Base-by-base conservation (phyloP, 2,329 filamentous ascomycete genomes). In the Apiospora koreana region DNA sequence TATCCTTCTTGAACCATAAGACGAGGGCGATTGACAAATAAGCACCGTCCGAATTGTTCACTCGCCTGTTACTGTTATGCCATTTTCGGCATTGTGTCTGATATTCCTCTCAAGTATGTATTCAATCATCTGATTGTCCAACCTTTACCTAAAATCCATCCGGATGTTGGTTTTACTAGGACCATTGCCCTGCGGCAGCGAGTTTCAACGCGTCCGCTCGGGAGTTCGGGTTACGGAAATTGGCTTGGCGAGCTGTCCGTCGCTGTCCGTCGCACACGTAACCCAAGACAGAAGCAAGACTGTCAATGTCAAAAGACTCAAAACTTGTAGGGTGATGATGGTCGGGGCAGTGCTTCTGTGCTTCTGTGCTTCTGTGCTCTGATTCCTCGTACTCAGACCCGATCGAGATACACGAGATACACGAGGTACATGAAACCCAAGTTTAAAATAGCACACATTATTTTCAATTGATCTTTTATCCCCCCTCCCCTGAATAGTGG, bases 221-320 rank as follows among this genome's bases (percentile, higher is more conserved):
- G 50, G 54, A 7, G 50, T 62, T 62, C 9, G 54, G 54, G 54
- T 62, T 62, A n/a, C 54, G 54, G 54, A 35, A 31, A 58, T 58
- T 35, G 50, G 50, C 50, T 58, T 58, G 50, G 50, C 50, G 28
- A 25, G 8, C 1, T 18, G 31, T 18, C 28, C 41, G 41, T 16
- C 28, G 8, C 1, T 18, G 31, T 18, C 28, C 41, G 41, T 16
- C 28, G 28, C 16, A 31, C 50, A 58, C 50, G 50, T 35, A 58
- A 58, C 50, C 28, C 50, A 58, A 58, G 50, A 58, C 50, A 31
- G 50, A 58, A 25, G 50, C 50, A 58, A 58, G 50, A 58, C 50
- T 58, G 50, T 21, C 16, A 35, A 58, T 38, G 54, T 62, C 23
- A n/a, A n/a, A n/a, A n/a, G n/a, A n/a, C n/a, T n/a, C n/a, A n/a